A percentile compares a stretch with the other conserved stretches of the same genome.
These are phyloP conservation scores for Saccharomyces hybrid DNA, from an alignment of 1,139 yeast species.

Conservation along the genomic window DNA sequence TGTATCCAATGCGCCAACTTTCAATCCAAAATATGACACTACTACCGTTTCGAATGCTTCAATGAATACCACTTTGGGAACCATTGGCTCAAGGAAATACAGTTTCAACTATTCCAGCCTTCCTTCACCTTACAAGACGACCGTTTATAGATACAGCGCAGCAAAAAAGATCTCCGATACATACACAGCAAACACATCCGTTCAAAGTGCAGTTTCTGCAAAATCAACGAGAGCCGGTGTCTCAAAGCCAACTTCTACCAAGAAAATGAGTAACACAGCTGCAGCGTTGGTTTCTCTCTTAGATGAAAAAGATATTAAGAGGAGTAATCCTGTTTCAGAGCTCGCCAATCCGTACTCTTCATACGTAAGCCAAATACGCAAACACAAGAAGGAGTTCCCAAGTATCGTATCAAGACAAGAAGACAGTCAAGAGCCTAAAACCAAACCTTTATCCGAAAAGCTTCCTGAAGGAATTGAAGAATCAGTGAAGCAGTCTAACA, in stretches of 20 bases:
- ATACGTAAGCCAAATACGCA: slow-evolving; percentile 22
- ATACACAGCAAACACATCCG: slow-evolving; percentile 7
- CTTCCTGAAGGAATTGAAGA: not conserved
- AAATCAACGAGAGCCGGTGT: not conserved
- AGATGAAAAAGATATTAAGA: slow-evolving; percentile 36
- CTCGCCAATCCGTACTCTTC: slow-evolving; percentile 50
- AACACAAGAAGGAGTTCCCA: slow-evolving; percentile 15
- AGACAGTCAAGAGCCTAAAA: slow-evolving; percentile 14
- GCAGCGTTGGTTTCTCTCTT: slow-evolving; percentile 55
- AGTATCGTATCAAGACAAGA: slow-evolving; percentile 7
- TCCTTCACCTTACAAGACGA: slow-evolving; percentile 59
- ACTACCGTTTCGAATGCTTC: slow-evolving; percentile 6
- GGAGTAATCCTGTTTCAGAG: slow-evolving; percentile 21
- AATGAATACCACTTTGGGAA: slow-evolving; percentile 18
- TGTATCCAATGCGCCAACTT: slow-evolving; percentile 29
- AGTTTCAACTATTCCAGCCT: slow-evolving; percentile 55
- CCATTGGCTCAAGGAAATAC: slow-evolving; percentile 26
- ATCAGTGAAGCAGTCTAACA: not conserved
- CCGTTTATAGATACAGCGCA: slow-evolving; percentile 28
- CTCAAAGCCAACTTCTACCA: slow-evolving; percentile 10
- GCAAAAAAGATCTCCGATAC: slow-evolving; percentile 8
- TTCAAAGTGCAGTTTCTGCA: not conserved
- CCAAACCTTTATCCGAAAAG: slow-evolving; percentile 4
- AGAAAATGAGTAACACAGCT: slow-evolving; percentile 56
- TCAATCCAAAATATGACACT: slow-evolving; percentile 31